Evolutionary conservation across 108 stramenopile species (phyloP).

Genomic region (Conticribra guillardii): DNA sequence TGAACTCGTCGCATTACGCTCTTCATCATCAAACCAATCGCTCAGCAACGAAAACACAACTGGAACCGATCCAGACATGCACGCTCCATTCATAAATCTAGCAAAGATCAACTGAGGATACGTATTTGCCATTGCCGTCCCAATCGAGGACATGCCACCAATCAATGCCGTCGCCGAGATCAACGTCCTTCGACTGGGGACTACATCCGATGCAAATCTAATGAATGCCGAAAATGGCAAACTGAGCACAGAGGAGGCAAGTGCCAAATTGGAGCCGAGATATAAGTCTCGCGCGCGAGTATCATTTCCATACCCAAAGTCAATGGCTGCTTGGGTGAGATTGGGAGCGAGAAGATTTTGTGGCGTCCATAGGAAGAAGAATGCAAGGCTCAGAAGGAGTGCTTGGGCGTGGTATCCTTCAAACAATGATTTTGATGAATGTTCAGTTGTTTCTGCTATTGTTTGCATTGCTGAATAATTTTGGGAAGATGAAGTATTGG

Average conservation of each 20-base stretch:
- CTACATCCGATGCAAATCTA: slow-evolving; percentile 67
- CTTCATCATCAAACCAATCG: slow-evolving; percentile 66
- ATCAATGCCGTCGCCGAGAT: slow-evolving; percentile 54
- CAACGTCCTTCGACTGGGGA: slow-evolving; percentile 56
- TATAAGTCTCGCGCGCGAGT: slow-evolving; percentile 64
- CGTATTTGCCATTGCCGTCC: slow-evolving; percentile 44
- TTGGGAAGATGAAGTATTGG: no score
- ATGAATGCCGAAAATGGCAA: slow-evolving; percentile 65
- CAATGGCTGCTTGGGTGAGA: slow-evolving; percentile 64
- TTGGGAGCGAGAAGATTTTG: slow-evolving; percentile 80
- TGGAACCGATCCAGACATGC: slow-evolving; percentile 71
- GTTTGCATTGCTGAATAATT: background rate
- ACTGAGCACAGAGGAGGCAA: slow-evolving; percentile 67
- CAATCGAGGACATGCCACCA: slow-evolving; percentile 47
- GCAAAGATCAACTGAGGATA: slow-evolving; percentile 53
- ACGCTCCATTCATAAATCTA: slow-evolving; percentile 61
- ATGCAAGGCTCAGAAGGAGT: slow-evolving; percentile 63
- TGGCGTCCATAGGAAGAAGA: slow-evolving; percentile 68
- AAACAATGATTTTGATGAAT: slow-evolving; percentile 6
- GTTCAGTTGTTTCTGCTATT: background rate
- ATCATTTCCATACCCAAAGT: slow-evolving; percentile 41
- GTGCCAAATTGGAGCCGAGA: slow-evolving; percentile 62
- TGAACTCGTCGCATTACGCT: slow-evolving; percentile 69
- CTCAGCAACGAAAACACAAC: slow-evolving; percentile 75
- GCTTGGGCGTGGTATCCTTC: slow-evolving; percentile 69